Conservation (phyloP, 306 rosid genomes). For the Clitoria ternatea region DNA sequence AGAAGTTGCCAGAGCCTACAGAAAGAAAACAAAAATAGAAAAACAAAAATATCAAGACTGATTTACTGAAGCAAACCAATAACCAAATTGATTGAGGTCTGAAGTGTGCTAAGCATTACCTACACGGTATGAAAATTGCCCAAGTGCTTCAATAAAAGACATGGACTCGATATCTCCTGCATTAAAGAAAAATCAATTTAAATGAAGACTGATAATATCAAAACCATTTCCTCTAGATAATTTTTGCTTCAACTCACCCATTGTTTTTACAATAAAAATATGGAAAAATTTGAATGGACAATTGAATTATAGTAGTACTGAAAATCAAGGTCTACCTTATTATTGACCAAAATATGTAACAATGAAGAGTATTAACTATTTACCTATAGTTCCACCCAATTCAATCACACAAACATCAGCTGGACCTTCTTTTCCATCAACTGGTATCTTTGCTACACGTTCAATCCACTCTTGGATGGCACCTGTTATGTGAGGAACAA, state of each 20-base stretch:
- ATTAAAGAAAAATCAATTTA: constrained; percentile 22
- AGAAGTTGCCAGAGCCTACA: constrained; percentile 72
- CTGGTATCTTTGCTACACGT: constrained; percentile 75
- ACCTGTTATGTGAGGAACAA: constrained; percentile 83
- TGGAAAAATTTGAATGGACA: not conserved
- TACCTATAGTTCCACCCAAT: constrained; percentile 92
- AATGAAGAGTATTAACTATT: not conserved
- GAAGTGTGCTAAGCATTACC: constrained; percentile 44
- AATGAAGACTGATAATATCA: not conserved
- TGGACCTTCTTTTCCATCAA: constrained; percentile 77
- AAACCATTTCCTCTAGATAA: not conserved
- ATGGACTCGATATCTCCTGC: constrained; percentile 87
- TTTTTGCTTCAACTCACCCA: constrained; percentile 6
- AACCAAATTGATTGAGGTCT: not conserved
- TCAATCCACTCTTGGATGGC: constrained; percentile 94
- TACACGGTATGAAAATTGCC: constrained; percentile 79
- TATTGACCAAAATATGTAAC: not conserved
- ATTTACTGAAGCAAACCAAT: constrained; percentile 8
- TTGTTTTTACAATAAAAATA: not conserved
- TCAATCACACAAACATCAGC: constrained; percentile 94
- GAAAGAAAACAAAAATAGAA: not conserved
- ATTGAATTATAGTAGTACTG: not conserved
- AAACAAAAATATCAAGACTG: constrained; percentile 5
- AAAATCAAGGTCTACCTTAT: not conserved
- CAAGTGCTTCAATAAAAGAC: constrained; percentile 86